Conservation (phyloP, 306 rosid genomes). For the Begonia loranthoides region DNA sequence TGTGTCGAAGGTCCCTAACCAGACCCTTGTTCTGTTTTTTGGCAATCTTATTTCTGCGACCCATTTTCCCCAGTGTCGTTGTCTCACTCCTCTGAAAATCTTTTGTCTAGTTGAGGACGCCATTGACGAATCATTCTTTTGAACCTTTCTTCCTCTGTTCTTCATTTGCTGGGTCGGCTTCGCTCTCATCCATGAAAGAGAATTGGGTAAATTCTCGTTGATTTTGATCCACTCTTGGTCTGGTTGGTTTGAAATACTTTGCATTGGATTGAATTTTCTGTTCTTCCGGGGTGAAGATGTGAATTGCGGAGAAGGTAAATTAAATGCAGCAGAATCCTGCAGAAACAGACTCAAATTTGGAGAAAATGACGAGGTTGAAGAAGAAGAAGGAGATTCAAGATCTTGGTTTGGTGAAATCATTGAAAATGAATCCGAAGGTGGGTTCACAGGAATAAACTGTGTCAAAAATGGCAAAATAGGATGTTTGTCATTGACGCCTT, state of each 20-base stretch:
- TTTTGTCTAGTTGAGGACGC: conserved; percentile 20
- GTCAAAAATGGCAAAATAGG: conserved; percentile 51
- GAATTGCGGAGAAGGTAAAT: conserved; percentile 8
- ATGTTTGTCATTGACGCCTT: conserved; percentile 12
- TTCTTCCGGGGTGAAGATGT: conserved; percentile 1
- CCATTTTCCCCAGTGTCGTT: conserved; percentile 98
- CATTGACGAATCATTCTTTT: conserved; percentile 8
- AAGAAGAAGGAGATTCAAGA: conserved; percentile 24
- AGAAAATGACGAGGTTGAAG: conserved; percentile 18
- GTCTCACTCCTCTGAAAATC: conserved; percentile 83
- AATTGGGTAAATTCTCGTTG: conserved; percentile 11
- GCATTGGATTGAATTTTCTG: conserved; percentile 16
- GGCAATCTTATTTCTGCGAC: conserved; percentile 94
- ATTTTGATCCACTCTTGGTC: conserved; percentile 27
- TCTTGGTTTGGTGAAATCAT: conserved; percentile 12
- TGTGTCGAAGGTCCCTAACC: conserved; percentile 86
- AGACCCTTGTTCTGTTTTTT: conserved; percentile 72
- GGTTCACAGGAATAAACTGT: no score
- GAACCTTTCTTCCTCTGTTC: conserved; percentile 21
- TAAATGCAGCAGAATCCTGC: conserved; percentile 31
- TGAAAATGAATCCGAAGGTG: conserved; percentile 63
- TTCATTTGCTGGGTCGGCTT: conserved; percentile 67
- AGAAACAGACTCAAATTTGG: conserved; percentile 57
- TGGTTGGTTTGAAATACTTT: conserved; percentile 18
- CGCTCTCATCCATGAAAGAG: conserved; percentile 38